Evolutionary conservation across 228 moss, liverwort and hornwort genomes (phyloP).

Genomic region (Sphagnum magellanicum): DNA sequence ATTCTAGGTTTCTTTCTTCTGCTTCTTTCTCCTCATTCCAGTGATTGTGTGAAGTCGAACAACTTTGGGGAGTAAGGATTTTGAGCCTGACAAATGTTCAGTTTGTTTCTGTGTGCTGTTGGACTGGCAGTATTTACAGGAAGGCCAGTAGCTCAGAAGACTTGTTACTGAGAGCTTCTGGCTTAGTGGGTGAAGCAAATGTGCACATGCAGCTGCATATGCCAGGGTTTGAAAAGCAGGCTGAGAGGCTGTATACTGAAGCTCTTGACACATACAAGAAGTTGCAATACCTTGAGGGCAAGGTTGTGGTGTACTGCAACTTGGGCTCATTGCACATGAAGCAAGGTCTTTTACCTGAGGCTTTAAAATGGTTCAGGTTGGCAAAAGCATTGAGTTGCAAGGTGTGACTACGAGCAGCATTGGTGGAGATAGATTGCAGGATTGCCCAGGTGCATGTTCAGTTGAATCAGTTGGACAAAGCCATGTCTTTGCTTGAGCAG

Average conservation of each 20-base stretch:
- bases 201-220: background rate
- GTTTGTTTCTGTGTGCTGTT: too few relatives aligned
- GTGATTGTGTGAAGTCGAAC: too few relatives aligned
- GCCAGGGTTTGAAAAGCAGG: background rate
- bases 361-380: background rate
- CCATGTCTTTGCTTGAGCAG: background rate
- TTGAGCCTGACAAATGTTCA: too few relatives aligned
- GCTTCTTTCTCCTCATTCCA: too few relatives aligned
- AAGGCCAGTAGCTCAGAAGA: background rate
- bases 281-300: background rate
- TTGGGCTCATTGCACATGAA: background rate
- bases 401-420: background rate
- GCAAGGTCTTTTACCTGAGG: background rate
- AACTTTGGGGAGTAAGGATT: too few relatives aligned
- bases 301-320: background rate
- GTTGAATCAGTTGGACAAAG: background rate
- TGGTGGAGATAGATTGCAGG: background rate
- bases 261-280: background rate
- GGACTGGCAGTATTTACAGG: background rate
- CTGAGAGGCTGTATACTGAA: background rate
- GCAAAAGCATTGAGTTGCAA: background rate
- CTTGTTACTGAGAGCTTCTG: conserved; percentile 1
- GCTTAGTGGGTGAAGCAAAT: background rate
- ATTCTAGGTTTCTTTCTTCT: too few relatives aligned
- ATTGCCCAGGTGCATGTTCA: conserved; percentile 2